Conservation (phyloP, 129 eudicot genomes). For the Artemisia annua region DNA sequence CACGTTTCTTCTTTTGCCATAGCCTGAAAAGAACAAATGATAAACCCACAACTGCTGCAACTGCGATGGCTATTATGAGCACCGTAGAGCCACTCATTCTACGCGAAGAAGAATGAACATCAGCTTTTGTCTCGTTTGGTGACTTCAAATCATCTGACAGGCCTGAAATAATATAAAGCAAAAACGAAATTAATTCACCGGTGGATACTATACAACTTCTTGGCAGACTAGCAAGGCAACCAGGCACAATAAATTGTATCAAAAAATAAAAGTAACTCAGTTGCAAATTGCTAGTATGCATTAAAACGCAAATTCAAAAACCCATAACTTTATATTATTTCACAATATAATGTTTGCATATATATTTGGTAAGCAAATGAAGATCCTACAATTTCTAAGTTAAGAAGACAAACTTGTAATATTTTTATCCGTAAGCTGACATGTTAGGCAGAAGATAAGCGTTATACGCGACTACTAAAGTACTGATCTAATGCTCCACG, state of each 20-base stretch:
- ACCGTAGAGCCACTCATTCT: slow-evolving; percentile 59
- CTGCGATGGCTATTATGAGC: slow-evolving; percentile 46
- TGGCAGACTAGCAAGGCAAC: background rate
- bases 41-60: slow-evolving; percentile 53
- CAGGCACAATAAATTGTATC: background rate
- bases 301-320: background rate
- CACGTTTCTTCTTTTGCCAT: slow-evolving; percentile 95
- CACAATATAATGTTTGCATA: background rate
- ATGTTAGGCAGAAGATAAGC: background rate
- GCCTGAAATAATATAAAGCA: slow-evolving; percentile 44
- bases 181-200: background rate
- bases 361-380: background rate
- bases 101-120: slow-evolving; percentile 37
- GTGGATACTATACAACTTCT: background rate
- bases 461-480: background rate
- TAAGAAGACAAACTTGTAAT: background rate
- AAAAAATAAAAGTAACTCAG: background rate
- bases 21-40: slow-evolving; percentile 71
- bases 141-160: slow-evolving; percentile 56
- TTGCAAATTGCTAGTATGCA: background rate
- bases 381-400: background rate
- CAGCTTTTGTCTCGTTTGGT: slow-evolving; percentile 41
- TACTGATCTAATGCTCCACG: background rate
- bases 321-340: background rate
- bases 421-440: background rate